Evolutionary conservation across 2,329 filamentous ascomycete genomes (phyloP).

Genomic region (Calonectria pauciramosa): DNA sequence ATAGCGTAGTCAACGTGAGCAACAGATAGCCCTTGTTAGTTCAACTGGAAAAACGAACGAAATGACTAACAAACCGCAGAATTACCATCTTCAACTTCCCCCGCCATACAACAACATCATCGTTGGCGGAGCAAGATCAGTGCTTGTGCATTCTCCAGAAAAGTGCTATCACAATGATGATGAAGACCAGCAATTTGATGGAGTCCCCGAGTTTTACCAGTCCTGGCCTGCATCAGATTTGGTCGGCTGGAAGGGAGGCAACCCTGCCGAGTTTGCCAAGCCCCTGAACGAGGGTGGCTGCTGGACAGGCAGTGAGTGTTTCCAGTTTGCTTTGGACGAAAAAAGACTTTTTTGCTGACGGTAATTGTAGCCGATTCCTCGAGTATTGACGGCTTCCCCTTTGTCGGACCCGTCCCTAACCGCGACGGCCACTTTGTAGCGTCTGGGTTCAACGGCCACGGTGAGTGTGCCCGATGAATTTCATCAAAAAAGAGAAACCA

Average conservation of each 20-base stretch:
- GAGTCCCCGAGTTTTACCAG: conserved; percentile 21
- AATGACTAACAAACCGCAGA: conserved; percentile 17
- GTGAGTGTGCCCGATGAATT: not conserved
- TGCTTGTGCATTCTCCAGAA: conserved; percentile 17
- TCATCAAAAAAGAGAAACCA: no score
- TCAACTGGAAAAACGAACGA: no score
- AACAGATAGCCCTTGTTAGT: no score
- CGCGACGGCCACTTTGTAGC: conserved; percentile 16
- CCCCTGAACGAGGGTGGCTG: conserved; percentile 18
- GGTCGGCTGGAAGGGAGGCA: conserved; percentile 14
- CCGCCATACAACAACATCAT: conserved; percentile 27
- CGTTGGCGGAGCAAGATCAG: conserved; percentile 18
- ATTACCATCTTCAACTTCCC: conserved; percentile 25
- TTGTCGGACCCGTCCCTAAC: conserved; percentile 18
- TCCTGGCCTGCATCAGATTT: conserved; percentile 16
- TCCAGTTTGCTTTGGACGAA: not conserved
- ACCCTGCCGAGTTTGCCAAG: conserved; percentile 18
- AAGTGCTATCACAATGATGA: conserved; percentile 22
- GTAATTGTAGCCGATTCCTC: conserved; percentile 12
- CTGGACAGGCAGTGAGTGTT: conserved; percentile 25
- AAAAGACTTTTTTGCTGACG: not conserved
- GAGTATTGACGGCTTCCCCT: conserved; percentile 23
- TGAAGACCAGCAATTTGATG: conserved; percentile 20
- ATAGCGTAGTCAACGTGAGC: conserved; percentile 24
- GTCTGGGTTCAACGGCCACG: conserved; percentile 23